These are phyloP conservation scores for Phyllosticta paracitricarpa DNA, from an alignment of 2,329 filamentous ascomycete species.

Conservation along the genomic window DNA sequence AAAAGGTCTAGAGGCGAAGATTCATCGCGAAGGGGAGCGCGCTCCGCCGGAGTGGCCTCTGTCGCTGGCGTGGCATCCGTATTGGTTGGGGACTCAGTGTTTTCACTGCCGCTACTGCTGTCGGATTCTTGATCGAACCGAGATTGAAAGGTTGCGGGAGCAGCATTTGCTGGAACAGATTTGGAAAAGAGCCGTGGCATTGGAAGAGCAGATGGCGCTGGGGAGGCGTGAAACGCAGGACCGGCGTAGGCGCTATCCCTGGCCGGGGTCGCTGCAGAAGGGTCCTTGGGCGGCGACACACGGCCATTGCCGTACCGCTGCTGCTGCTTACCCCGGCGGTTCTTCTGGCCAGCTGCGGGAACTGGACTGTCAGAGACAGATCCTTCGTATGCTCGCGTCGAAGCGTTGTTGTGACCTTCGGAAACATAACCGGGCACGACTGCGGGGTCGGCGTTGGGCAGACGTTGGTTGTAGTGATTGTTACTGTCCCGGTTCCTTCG, in stretches of 20 bases:
- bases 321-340: background rate
- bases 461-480: conserved; percentile 15
- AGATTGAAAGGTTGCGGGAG: conserved; percentile 34
- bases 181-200: conserved; percentile 83
- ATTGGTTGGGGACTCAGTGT: conserved; percentile 16
- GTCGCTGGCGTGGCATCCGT: conserved; percentile 26
- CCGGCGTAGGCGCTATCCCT: conserved; percentile 66
- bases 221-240: conserved; percentile 89
- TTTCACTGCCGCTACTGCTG: conserved; percentile 13
- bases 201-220: conserved; percentile 79
- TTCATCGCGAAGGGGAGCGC: conserved; percentile 35
- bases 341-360: conserved; percentile 1
- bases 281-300: conserved; percentile 4
- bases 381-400: conserved; percentile 31
- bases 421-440: conserved; percentile 13
- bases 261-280: conserved; percentile 22
- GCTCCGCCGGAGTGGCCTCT: conserved; percentile 42
- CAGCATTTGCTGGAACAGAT: conserved; percentile 56
- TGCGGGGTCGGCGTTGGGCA: conserved; percentile 5
- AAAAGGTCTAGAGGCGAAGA: conserved; percentile 82
- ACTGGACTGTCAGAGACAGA: conserved; percentile 25
- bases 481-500: conserved; percentile 24
- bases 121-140: conserved; percentile 36
- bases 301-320: background rate
- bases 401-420: conserved; percentile 12